Base-by-base conservation (phyloP, 805 yeast species). In the Metschnikowia peoriensis region DNA sequence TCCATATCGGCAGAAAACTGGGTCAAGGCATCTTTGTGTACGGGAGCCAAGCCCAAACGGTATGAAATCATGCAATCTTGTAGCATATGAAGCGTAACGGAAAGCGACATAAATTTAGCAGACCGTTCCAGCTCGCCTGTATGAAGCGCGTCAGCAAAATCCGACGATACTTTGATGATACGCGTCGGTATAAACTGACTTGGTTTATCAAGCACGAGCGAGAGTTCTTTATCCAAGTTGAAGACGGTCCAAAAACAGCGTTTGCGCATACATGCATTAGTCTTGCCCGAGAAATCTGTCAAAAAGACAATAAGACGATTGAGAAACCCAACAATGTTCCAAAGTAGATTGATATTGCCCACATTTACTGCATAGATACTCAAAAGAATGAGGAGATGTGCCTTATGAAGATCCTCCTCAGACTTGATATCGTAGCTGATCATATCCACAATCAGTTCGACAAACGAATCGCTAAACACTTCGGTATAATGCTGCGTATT, bases 151-250 rank as follows among this genome's bases (percentile, higher is more conserved):
- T 42, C 50, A 11, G 44, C 35, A 17, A 60, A 53, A 2, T 68
- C 66, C 15, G 61, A 32, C 16, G 51, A 37, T 7, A 59, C 38
- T 6, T 47, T 47, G 32, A 70, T 61, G 47, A 66, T 63, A 12
- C 51, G 56, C 16, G 61, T 54, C 2, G 56, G 60, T 3, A 76
- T 71, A 28, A 71, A 60, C 55, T 69, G 75, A 47, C 72, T 66
- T 12, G 78, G 77, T 46, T 61, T 66, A 28, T 65, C 61, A 35
- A 66, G 56, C 46, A 72, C 45, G n/a, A 75, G 58, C 51, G 70
- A 66, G 37, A 72, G 58, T 47, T 71, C 76, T 44, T 71, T 70
- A 51, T 75, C 79, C 40, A 75, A 55, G 44, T 70, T 72, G 58
- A 66, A 66, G 12, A 72, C 56, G 2, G 76, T 60, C 78, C 77